phyloP scores from a whole-genome alignment of 1,139 yeast genomes.

The Saccharomyces hybrid region DNA sequence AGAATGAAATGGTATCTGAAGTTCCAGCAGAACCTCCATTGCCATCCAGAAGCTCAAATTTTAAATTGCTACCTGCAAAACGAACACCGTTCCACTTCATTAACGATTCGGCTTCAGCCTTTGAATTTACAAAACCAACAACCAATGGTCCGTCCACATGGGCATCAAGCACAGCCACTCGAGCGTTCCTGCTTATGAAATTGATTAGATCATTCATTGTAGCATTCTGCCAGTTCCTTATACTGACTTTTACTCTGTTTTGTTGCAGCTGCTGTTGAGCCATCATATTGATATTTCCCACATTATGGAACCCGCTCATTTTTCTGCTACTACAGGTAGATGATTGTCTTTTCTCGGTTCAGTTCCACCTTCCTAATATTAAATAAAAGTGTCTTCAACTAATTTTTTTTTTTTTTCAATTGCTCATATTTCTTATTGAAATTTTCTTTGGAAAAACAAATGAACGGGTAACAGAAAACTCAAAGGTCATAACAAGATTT shows the following conservation, averaged over 20 bases:
- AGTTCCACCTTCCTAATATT: neutral
- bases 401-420: neutral
- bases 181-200: constrained; percentile 63
- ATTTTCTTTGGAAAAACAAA: neutral
- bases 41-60: constrained; percentile 39
- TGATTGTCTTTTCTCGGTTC: neutral
- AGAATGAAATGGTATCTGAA: constrained; percentile 49
- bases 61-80: constrained; percentile 69
- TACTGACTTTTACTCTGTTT: constrained; percentile 27
- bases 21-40: constrained; percentile 16
- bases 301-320: constrained; percentile 29
- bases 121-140: constrained; percentile 49
- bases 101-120: constrained; percentile 51
- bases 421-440: neutral
- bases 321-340: neutral
- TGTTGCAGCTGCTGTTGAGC: constrained; percentile 25
- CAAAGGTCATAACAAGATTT: too few species aligned
- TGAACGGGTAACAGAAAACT: neutral
- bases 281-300: constrained; percentile 20
- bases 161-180: constrained; percentile 47
- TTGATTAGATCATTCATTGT: constrained; percentile 56
- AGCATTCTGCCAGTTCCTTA: constrained; percentile 80
- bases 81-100: constrained; percentile 63
- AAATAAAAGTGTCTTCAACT: neutral
- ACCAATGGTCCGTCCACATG: constrained; percentile 38